Conservation (phyloP, 805 yeast species). For the Lipomyces lipofer region DNA sequence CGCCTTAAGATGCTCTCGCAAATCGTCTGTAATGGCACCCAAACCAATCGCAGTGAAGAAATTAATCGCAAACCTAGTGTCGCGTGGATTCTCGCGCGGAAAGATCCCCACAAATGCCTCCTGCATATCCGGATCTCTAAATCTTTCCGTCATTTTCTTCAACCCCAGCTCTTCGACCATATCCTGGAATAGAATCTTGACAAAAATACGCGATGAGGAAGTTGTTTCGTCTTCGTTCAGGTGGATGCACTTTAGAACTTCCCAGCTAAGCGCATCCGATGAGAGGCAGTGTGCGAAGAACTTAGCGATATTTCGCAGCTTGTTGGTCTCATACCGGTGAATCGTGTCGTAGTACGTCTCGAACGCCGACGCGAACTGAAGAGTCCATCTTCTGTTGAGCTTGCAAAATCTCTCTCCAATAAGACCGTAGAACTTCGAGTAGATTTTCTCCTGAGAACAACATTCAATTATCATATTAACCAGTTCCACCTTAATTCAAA, state of each 20-base stretch:
- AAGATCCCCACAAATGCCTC: constrained; percentile 55
- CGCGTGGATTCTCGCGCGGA: constrained; percentile 49
- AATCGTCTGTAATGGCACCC: constrained; percentile 76
- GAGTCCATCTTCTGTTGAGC: constrained; percentile 57
- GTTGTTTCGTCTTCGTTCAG: constrained; percentile 72
- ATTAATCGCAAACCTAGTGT: constrained; percentile 71
- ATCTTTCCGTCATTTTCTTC: constrained; percentile 48
- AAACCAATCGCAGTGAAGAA: constrained; percentile 91
- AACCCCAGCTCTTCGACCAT: constrained; percentile 75
- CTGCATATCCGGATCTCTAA: constrained; percentile 53
- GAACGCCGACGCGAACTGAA: constrained; percentile 56
- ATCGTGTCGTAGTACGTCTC: constrained; percentile 54
- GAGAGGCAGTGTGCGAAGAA: constrained; percentile 85
- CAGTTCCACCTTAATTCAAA: constrained; percentile 44
- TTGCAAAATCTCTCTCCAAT: constrained; percentile 66
- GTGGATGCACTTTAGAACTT: constrained; percentile 53
- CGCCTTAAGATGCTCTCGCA: constrained; percentile 61
- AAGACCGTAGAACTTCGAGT: constrained; percentile 80
- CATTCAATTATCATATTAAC: constrained; percentile 75
- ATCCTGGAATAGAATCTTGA: constrained; percentile 79
- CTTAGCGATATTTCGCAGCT: constrained; percentile 75
- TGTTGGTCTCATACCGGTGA: constrained; percentile 69
- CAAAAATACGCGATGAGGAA: constrained; percentile 74
- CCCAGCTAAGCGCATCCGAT: constrained; percentile 66
- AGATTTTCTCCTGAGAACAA: constrained; percentile 82